Base-by-base conservation (phyloP, 371 early-diverging fungal species). In the Entomophthora muscae region DNA sequence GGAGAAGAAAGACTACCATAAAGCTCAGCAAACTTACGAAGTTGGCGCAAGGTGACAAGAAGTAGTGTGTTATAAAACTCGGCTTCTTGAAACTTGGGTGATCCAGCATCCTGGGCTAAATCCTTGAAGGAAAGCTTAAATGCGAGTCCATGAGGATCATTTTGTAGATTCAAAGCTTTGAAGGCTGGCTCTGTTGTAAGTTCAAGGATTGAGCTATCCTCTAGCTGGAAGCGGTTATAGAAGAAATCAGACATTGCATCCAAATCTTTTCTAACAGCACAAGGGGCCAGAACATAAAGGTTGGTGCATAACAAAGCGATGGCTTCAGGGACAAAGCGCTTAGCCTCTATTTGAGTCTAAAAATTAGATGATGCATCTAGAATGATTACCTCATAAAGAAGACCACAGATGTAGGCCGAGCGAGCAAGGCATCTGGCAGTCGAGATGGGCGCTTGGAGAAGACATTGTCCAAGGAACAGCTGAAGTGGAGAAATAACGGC, bases 251-350 rank as follows among this genome's bases (percentile, higher is more conserved):
- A 76, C 17, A 75, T 53, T 13, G 57, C 63, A 13, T 66, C 63
- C 1, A 63, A 27, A 5, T 72, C 65, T 28, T 65, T 52, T 52
- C 79, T 77, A 1, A 70, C 66, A n/a, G n/a, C n/a, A n/a, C n/a
- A n/a, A n/a, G 83, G 82, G 0, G 79, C 71, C 32, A 84, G 66
- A 21, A 75, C 61, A n/a, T 75, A 71, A 26, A 85, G 64, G 1
- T 72, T 66, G 7, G 72, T 67, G 55, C 73, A 67, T 60, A 91
- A 73, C 67, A 85, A 92, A 75, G 83, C 85, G 62, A 89, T 67
- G 0, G 74, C 82, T 72, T 94, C 95, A 0, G 96, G 95, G 1
- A 90, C 70, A 62, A 83, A 79, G n/a, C 94, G 82, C 64, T 88
- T 87, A 0, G 92, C 81, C 27, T 84, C 71, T 5, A 75, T 42